Conservation (phyloP, 2,329 filamentous ascomycete species). For the Cryoendolithus antarcticus region DNA sequence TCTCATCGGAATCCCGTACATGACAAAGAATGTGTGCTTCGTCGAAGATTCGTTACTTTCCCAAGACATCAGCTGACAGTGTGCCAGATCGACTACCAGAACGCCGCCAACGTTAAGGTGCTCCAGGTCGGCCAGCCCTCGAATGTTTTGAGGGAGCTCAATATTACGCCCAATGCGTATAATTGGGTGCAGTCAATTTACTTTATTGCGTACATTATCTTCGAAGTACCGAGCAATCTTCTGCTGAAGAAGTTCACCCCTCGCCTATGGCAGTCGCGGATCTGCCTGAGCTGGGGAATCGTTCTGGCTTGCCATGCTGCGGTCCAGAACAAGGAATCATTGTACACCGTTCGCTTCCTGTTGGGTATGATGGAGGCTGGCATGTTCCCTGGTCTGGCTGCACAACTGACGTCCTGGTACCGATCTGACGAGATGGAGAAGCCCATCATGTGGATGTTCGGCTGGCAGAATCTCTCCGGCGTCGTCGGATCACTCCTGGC, state of each 20-base stretch:
- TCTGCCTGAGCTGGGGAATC: conserved; percentile 3
- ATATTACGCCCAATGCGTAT: background rate
- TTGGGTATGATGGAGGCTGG: conserved; percentile 7
- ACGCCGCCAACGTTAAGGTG: conserved; percentile 31
- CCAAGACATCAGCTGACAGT: background rate
- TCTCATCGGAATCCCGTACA: conserved; percentile 30
- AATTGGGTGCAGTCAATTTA: conserved; percentile 31
- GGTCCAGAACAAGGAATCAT: conserved; percentile 14
- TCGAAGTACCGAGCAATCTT: conserved; percentile 7
- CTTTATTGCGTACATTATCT: conserved; percentile 14
- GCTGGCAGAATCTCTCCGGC: conserved; percentile 34
- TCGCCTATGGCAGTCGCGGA: conserved; percentile 9
- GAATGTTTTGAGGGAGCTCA: background rate
- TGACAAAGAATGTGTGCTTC: conserved; percentile 29
- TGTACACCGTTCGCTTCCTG: conserved; percentile 11
- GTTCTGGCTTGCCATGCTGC: conserved; percentile 19
- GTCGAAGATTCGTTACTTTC: background rate
- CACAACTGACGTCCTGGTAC: conserved; percentile 30
- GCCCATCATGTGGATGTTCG: conserved; percentile 17
- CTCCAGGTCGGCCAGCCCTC: conserved; percentile 26
- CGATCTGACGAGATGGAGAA: conserved; percentile 26
- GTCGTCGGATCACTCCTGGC: conserved; percentile 33
- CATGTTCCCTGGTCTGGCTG: conserved; percentile 5
- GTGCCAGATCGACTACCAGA: conserved; percentile 26
- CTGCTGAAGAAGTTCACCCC: conserved; percentile 7